Conservation (phyloP, 139 green algal genomes). For the Penium margaritaceum region DNA sequence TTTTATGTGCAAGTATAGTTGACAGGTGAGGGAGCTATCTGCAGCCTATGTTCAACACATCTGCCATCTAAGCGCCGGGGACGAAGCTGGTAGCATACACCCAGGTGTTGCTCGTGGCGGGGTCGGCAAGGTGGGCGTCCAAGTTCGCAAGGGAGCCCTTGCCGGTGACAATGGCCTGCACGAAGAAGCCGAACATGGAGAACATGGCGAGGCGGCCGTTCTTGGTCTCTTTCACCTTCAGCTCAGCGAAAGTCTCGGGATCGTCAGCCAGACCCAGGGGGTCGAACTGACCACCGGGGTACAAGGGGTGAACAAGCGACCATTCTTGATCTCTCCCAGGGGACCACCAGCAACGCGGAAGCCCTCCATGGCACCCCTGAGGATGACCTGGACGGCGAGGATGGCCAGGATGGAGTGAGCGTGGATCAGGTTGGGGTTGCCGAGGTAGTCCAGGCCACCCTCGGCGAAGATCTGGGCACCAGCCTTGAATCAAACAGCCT, state of each 20-base stretch:
- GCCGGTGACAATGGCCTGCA: constrained; percentile 74
- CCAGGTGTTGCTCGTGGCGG: constrained; percentile 71
- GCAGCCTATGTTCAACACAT: too few relatives aligned
- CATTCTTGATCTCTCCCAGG: constrained; percentile 67
- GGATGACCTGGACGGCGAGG: constrained; percentile 72
- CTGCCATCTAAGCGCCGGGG: constrained; percentile 29
- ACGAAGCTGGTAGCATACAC: constrained; percentile 42
- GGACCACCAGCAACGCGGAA: constrained; percentile 89
- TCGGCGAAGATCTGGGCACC: constrained; percentile 70
- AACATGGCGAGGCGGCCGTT: constrained; percentile 48
- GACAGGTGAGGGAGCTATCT: too few relatives aligned
- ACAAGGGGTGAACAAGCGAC: constrained; percentile 48
- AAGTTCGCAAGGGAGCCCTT: constrained; percentile 85
- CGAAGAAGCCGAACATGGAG: constrained; percentile 64
- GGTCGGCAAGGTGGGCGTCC: constrained; percentile 78
- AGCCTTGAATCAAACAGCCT: constrained; percentile 74
- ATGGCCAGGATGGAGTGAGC: constrained; percentile 89
- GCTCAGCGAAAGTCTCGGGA: constrained; percentile 59
- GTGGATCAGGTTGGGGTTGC: constrained; percentile 70
- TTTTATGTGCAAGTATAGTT: too few relatives aligned
- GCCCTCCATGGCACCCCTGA: constrained; percentile 69
- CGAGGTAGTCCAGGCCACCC: constrained; percentile 69
- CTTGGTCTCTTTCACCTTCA: constrained; percentile 91
- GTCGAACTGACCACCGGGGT: constrained; percentile 48
- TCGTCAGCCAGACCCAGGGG: constrained; percentile 70